Evolutionary conservation across 2,329 filamentous ascomycete genomes (phyloP).

Genomic region (Thelonectria rubi): DNA sequence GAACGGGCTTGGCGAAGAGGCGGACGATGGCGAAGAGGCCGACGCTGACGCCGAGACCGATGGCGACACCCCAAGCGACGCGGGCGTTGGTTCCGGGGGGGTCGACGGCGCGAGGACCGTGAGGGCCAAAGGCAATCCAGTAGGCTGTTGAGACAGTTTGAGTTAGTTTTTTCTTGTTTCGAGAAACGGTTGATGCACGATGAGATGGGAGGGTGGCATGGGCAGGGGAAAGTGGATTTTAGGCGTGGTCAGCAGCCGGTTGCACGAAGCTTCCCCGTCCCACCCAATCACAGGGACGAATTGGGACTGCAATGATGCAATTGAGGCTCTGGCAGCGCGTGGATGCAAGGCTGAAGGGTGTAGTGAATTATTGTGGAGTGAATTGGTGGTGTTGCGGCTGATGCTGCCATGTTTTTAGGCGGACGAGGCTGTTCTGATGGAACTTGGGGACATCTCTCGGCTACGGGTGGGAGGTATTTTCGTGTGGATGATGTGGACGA

Average conservation of each 20-base stretch:
- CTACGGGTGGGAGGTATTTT: conserved; percentile 49
- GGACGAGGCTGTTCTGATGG: conserved; percentile 14
- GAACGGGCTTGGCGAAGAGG: conserved; percentile 74
- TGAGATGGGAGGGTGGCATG: neutral
- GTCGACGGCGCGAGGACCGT: conserved; percentile 85
- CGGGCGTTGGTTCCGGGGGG: conserved; percentile 87
- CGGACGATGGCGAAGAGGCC: conserved; percentile 78
- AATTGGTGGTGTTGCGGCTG: conserved; percentile 25
- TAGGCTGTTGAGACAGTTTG: conserved; percentile 74
- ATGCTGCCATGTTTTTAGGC: neutral
- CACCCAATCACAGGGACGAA: conserved; percentile 37
- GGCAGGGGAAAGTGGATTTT: conserved; percentile 25
- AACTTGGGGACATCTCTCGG: too few species aligned
- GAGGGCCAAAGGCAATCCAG: conserved; percentile 97
- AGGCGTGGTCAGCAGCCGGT: conserved; percentile 27
- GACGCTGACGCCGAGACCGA: conserved; percentile 73
- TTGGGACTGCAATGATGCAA: conserved; percentile 39
- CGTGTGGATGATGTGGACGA: conserved; percentile 5
- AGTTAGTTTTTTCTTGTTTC: conserved; percentile 46
- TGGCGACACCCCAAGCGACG: conserved; percentile 76
- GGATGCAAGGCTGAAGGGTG: conserved; percentile 34
- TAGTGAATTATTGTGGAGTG: conserved; percentile 25
- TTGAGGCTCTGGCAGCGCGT: conserved; percentile 35
- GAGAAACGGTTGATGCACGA: conserved; percentile 22
- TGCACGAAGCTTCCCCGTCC: conserved; percentile 20